Base-by-base conservation (phyloP, 257 asterid genomes). In the Salvia miltiorrhiza region DNA sequence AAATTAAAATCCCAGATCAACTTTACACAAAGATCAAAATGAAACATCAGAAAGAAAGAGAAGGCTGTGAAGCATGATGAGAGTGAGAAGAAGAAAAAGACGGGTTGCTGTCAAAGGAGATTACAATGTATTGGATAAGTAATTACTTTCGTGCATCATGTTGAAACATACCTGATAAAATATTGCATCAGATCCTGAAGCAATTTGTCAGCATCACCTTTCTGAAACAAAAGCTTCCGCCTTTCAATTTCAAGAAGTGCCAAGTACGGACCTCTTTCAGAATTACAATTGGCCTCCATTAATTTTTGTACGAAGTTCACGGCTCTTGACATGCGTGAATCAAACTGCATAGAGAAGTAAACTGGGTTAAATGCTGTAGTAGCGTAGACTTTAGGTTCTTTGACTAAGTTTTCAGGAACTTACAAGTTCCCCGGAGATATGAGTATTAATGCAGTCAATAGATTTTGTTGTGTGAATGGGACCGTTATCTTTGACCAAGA, bases 171-270 rank as follows among this genome's bases (percentile, higher is more conserved):
- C 99, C 96, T 86, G 72, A 70, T 56, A 77, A 86, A 94, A 81
- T 87, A 94, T 64, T 77, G 89, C 76, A 81, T 49, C 75, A 94
- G 81, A 69, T 77, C 88, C 82, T 79, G 92, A 65, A 75, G 78
- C 44, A 94, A 70, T 73, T 86, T 86, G 53, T 77, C 81, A 50
- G 81, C 62, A 70, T 87, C 89, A 41, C 93, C 96, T 77, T 80
- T 86, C 41, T 91, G 92, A 73, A 77, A 67, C 65, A 86, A 77
- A 85, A 91, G 78, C 80, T 89, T 91, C 64, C 70, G 85, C 77
- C 90, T 88, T 75, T 83, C 96, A 72, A 94, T 87, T 85, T 94
- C 98, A 78, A 94, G 90, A 56, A 63, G 79, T 37, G 89, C 99
- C 87, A 91, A 75, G 82, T 80, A 70, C 10, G 95, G 97, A 72